A percentile compares a stretch with the other conserved stretches of the same genome.
Evolutionary conservation across 2,329 filamentous ascomycete species (phyloP).

Genomic region (Talaromyces sp.): DNA sequence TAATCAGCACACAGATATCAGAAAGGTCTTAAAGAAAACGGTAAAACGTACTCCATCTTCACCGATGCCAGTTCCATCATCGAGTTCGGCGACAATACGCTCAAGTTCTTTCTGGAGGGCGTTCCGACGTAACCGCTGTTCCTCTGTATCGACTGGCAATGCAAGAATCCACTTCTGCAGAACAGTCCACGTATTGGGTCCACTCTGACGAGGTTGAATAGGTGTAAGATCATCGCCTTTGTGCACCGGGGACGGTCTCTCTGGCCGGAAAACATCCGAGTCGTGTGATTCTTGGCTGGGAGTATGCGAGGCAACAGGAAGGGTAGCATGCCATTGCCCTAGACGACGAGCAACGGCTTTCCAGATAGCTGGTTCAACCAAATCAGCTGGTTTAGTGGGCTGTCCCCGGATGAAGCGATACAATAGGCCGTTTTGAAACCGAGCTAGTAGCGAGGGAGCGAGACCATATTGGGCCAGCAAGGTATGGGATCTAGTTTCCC

Average conservation of each 20-base stretch:
- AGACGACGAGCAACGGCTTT: constrained; percentile 76
- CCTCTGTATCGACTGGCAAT: constrained; percentile 66
- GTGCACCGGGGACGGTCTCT: constrained; percentile 13
- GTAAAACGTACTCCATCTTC: constrained; percentile 57
- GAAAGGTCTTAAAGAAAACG: background rate
- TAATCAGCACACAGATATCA: constrained; percentile 5
- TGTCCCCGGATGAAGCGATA: constrained; percentile 84
- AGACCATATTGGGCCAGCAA: constrained; percentile 77
- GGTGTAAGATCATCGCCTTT: constrained; percentile 19
- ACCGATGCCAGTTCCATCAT: constrained; percentile 71
- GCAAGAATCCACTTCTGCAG: constrained; percentile 94
- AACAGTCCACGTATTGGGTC: constrained; percentile 90
- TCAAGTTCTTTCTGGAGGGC: constrained; percentile 69
- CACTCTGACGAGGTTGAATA: constrained; percentile 61
- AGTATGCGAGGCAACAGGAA: constrained; percentile 45
- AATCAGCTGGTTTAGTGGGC: constrained; percentile 73
- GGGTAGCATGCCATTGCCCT: constrained; percentile 83
- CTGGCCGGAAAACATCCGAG: constrained; percentile 7
- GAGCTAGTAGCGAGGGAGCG: constrained; percentile 79
- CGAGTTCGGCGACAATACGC: constrained; percentile 64
- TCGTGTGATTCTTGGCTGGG: background rate
- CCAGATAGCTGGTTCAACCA: constrained; percentile 71
- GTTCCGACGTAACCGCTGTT: constrained; percentile 62
- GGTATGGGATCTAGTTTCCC: constrained; percentile 67
- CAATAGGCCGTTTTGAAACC: constrained; percentile 92